Evolutionary conservation across 202 grass and related monocot species (phyloP), one percentile per base, ranked within the genome.

Genomic region (Panicum hallii): DNA sequence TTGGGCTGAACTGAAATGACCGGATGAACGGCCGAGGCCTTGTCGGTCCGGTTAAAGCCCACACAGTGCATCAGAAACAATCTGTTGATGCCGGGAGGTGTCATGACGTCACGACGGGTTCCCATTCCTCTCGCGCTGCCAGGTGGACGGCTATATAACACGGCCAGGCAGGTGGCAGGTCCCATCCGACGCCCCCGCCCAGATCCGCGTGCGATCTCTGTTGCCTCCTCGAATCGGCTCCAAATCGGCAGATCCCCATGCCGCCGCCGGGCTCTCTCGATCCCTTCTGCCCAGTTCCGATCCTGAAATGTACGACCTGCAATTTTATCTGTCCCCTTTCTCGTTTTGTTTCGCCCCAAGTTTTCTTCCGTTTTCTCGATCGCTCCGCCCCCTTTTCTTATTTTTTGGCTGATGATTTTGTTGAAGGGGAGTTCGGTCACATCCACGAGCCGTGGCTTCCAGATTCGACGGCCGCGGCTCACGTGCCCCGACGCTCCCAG

Each of bases 91-190:
- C 2, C 0, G n/a, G 14, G 19, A 26, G 1, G 7, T 19, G 10
- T 0, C 50, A 57, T 26, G 3, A 62, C 55, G n/a, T 76, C 40
- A 75, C 15, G 70, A 74, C 53, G 38, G 38, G 19, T 9, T 77
- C 12, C 20, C 72, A 38, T 60, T 74, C 30, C 4, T 6, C 60
- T 45, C 43, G 45, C 44, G 5, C 26, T 50, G 77, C 61, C 77
- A 79, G 45, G 61, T 79, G 77, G 23, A 32, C 11, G 26, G 41
- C 56, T 52, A 72, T 52, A 52, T 49, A 52, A 9, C 46, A 72
- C 22, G 11, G 23, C 20, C 67, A 26, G 23, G 43, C 67, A 23
- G 67, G 32, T 32, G 1, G 42, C 42, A 48, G 44, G n/a, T n/a
- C 19, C 66, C 40, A 66, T 15, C 63, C 14, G 8, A 38, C 4